These are phyloP conservation scores for Orbilia blumenaviensis DNA, from an alignment of 2,329 filamentous ascomycete genomes.

Conservation along the genomic window DNA sequence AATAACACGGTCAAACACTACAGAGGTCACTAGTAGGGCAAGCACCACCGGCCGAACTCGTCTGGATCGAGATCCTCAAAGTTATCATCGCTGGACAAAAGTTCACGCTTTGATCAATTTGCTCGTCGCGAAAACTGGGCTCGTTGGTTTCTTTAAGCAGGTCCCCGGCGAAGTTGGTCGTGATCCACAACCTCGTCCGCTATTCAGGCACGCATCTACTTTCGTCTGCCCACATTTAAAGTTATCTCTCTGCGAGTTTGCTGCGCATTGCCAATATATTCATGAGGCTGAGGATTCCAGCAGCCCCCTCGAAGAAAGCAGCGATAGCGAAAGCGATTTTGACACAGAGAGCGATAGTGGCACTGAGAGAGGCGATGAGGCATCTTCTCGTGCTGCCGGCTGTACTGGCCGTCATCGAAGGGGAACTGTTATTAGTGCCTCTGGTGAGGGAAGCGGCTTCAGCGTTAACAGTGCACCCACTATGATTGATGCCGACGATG, in stretches of 20 bases:
- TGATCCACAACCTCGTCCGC: background rate
- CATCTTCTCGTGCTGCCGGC: background rate
- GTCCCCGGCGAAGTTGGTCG: conserved; percentile 11
- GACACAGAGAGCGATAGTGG: background rate
- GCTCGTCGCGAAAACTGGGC: background rate
- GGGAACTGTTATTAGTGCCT: background rate
- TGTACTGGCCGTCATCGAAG: background rate
- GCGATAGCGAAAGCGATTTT: background rate
- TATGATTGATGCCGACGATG: background rate
- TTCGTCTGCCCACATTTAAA: conserved; percentile 28
- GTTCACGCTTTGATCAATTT: background rate
- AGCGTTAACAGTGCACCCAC: background rate
- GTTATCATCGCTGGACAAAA: background rate
- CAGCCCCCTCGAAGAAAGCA: background rate
- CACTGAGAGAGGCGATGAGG: background rate
- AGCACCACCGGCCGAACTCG: background rate
- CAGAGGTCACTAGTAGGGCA: background rate
- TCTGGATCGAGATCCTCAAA: background rate
- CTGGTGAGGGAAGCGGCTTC: background rate
- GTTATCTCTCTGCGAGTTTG: conserved; percentile 4
- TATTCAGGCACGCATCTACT: conserved; percentile 4
- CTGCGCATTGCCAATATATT: conserved; percentile 15
- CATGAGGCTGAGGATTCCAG: background rate
- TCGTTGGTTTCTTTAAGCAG: background rate
- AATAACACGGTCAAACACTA: background rate